Percentiles rank a stretch among this genome's conserved stretches.
Evolutionary conservation across 1,284 basidiomycete species (phyloP).

Genomic region (Apiotrichum gamsii): DNA sequence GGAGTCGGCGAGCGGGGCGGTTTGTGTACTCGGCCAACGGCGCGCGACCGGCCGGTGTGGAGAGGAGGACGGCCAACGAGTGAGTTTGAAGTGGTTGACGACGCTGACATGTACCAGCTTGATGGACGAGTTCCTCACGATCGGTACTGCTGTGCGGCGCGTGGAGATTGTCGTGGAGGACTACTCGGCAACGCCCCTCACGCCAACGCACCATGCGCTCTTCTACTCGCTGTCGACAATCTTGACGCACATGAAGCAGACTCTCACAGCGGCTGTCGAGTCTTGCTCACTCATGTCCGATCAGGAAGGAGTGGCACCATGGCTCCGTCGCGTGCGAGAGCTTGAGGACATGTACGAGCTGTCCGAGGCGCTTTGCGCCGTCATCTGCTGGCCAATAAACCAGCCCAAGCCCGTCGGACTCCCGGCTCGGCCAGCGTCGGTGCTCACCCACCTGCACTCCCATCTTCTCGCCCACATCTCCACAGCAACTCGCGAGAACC

Average conservation of each 20-base stretch:
- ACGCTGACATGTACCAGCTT: slow-evolving; percentile 5
- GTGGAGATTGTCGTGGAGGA: slow-evolving; percentile 36
- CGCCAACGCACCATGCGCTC: slow-evolving; percentile 42
- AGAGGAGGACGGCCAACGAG: slow-evolving; percentile 13
- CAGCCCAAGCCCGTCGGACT: slow-evolving; percentile 19
- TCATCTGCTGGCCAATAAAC: slow-evolving; percentile 31
- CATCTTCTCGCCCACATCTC: slow-evolving; percentile 28
- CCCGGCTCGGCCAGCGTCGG: slow-evolving; percentile 28
- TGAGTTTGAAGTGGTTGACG: neutral
- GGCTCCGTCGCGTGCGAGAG: slow-evolving; percentile 22
- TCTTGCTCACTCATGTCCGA: neutral
- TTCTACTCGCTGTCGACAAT: slow-evolving; percentile 35
- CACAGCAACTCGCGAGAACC: slow-evolving; percentile 15
- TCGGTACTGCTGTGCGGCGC: slow-evolving; percentile 33
- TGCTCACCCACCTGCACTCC: slow-evolving; percentile 35
- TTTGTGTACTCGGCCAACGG: slow-evolving; percentile 23
- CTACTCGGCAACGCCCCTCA: slow-evolving; percentile 29
- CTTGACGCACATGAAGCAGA: slow-evolving; percentile 32
- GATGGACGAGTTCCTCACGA: slow-evolving; percentile 13
- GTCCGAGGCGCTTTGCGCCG: slow-evolving; percentile 20
- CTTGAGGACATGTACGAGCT: slow-evolving; percentile 27
- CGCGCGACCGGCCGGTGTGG: slow-evolving; percentile 18
- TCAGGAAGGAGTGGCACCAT: slow-evolving; percentile 8
- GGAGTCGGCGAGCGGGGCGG: slow-evolving; percentile 22
- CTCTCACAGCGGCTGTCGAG: slow-evolving; percentile 21